phyloP scores from a whole-genome alignment of 805 yeast species.

The Kregervanrija fluxuum region DNA sequence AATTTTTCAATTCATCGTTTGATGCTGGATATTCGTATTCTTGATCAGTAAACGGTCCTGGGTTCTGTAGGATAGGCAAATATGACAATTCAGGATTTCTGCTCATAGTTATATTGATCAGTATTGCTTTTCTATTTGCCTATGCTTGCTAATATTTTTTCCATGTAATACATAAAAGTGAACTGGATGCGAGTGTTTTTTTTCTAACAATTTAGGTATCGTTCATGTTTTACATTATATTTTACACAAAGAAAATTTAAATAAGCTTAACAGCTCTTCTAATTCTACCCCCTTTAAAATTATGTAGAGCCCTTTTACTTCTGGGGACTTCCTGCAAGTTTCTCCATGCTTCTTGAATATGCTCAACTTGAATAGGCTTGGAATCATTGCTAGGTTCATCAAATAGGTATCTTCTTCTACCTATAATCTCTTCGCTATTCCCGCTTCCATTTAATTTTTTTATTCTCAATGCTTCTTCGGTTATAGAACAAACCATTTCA shows the following conservation, averaged over 20 bases:
- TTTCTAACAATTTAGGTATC: no score
- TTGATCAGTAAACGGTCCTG: slow-evolving; percentile 27
- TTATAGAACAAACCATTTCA: slow-evolving; percentile 90
- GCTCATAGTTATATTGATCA: no score
- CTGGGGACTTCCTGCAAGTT: slow-evolving; percentile 53
- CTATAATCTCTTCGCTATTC: slow-evolving; percentile 19
- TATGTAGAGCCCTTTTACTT: slow-evolving; percentile 56
- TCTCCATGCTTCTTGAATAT: slow-evolving; percentile 87
- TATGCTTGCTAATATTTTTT: no score
- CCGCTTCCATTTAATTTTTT: slow-evolving; percentile 43
- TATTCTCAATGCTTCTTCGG: slow-evolving; percentile 83
- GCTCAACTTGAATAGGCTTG: slow-evolving; percentile 69
- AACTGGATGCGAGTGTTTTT: no score
- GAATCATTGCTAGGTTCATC: slow-evolving; percentile 86
- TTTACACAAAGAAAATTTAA: slow-evolving; percentile 1
- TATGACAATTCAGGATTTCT: not conserved
- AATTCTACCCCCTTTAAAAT: slow-evolving; percentile 65
- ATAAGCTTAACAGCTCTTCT: slow-evolving; percentile 46
- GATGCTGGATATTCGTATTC: slow-evolving; percentile 24
- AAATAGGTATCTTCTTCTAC: slow-evolving; percentile 49
- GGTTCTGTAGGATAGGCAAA: slow-evolving; percentile 5
- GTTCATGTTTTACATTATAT: no score
- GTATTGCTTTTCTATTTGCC: no score
- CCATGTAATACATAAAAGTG: no score
- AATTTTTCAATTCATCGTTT: slow-evolving; percentile 9